Evolutionary conservation across 1,284 basidiomycete species (phyloP).

Genomic region (Tilletia caries): DNA sequence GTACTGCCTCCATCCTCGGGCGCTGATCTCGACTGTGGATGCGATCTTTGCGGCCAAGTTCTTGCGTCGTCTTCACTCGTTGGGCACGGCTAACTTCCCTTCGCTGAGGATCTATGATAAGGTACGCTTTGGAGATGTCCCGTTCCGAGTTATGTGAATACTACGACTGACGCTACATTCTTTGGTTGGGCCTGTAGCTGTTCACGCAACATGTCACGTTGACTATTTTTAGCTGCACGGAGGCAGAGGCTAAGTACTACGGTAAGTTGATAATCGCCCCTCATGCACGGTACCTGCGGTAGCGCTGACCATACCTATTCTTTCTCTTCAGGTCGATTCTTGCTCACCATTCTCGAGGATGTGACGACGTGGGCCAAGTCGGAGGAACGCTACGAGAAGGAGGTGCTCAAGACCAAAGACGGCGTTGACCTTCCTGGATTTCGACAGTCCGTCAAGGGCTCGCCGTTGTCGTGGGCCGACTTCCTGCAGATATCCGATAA

Average conservation of each 20-base stretch:
- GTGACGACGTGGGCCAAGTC: constrained; percentile 72
- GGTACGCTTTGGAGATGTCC: constrained; percentile 59
- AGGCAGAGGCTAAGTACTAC: constrained; percentile 92
- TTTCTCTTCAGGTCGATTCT: constrained; percentile 58
- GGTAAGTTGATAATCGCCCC: no score
- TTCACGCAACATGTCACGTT: constrained; percentile 60
- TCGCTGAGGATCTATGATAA: constrained; percentile 82
- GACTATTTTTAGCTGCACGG: constrained; percentile 85
- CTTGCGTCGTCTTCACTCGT: constrained; percentile 77
- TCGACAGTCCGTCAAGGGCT: constrained; percentile 32
- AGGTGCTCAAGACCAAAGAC: constrained; percentile 50
- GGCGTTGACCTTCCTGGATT: constrained; percentile 53
- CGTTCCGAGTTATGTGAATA: no score
- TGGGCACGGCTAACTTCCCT: constrained; percentile 81
- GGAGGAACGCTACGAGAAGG: constrained; percentile 58
- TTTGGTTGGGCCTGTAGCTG: neutral
- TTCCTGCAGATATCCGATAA: constrained; percentile 73
- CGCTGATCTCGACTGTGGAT: constrained; percentile 87
- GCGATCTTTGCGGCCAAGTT: constrained; percentile 91
- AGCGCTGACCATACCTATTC: neutral
- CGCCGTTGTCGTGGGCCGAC: constrained; percentile 66
- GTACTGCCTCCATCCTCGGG: constrained; percentile 87
- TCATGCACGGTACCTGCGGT: constrained; percentile 5
- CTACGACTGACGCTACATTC: neutral
- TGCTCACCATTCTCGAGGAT: constrained; percentile 73